phyloP scores from a whole-genome alignment of 306 rosid genomes.

The Ziziphus jujuba region DNA sequence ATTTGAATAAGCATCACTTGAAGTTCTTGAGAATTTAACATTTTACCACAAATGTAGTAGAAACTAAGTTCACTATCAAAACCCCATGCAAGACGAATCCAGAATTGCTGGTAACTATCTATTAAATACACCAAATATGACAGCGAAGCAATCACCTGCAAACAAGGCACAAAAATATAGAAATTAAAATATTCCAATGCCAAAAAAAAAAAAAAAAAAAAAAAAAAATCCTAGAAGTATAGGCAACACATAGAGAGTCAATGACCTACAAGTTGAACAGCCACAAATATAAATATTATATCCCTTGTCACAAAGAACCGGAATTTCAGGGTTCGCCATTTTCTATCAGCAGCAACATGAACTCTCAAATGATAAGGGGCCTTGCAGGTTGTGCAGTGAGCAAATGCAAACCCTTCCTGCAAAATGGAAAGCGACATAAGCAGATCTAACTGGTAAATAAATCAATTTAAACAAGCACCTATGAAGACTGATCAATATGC shows the following conservation, averaged over 20 bases:
- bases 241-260: slow-evolving; percentile 27
- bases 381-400: slow-evolving; percentile 99
- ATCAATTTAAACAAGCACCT: neutral
- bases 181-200: slow-evolving; percentile 9
- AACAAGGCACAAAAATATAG: slow-evolving; percentile 11
- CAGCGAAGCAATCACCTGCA: slow-evolving; percentile 80
- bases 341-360: slow-evolving; percentile 90
- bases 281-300: slow-evolving; percentile 78
- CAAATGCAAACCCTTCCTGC: slow-evolving; percentile 99
- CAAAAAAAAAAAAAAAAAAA: neutral
- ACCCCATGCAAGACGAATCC: slow-evolving; percentile 94
- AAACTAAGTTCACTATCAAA: slow-evolving; percentile 79
- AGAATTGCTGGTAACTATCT: slow-evolving; percentile 76
- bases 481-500: neutral
- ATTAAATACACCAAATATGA: slow-evolving; percentile 80
- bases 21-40: slow-evolving; percentile 11
- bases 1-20: slow-evolving; percentile 13
- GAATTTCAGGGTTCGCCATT: slow-evolving; percentile 96
- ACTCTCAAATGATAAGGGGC: slow-evolving; percentile 96
- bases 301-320: slow-evolving; percentile 96
- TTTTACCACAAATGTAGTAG: slow-evolving; percentile 88
- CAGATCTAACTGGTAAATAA: slow-evolving; percentile 25
- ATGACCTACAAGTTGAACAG: slow-evolving; percentile 88
- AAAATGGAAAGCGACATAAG: slow-evolving; percentile 26
- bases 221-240: slow-evolving; percentile 4